Percentiles rank a stretch among this genome's conserved stretches.
Conservation (phyloP, 257 asterid species). For the Ilex asprella region DNA sequence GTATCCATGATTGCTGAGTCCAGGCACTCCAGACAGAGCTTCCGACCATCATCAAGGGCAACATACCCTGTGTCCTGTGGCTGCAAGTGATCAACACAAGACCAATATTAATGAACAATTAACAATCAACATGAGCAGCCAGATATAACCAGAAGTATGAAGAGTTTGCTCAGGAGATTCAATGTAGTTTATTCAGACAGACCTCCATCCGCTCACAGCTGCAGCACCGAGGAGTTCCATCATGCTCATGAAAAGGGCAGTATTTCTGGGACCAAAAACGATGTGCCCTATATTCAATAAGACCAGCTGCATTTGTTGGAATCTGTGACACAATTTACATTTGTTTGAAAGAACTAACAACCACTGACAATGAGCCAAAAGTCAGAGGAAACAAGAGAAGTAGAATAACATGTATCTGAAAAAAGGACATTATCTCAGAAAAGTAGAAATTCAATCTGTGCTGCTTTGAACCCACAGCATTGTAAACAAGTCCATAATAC, state of each 20-base stretch:
- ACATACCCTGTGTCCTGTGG: conserved; percentile 58
- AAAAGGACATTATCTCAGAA: no score
- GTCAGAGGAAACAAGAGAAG: no score
- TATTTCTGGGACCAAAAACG: neutral
- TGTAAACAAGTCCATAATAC: no score
- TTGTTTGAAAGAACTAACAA: neutral
- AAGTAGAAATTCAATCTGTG: no score
- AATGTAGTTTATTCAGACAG: no score
- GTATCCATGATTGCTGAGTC: conserved; percentile 88
- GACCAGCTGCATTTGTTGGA: neutral
- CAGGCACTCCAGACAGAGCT: conserved; percentile 88
- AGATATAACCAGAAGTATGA: neutral
- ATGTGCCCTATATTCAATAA: neutral
- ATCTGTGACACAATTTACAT: neutral
- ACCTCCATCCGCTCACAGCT: no score
- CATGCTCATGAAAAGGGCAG: neutral
- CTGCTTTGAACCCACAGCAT: no score
- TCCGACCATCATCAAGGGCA: conserved; percentile 82
- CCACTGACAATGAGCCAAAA: no score
- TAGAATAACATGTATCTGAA: no score
- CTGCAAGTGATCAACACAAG: conserved; percentile 32
- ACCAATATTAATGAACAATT: conserved; percentile 1
- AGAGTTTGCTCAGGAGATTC: conserved; percentile 2
- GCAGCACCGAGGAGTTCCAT: neutral
- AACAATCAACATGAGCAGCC: neutral